Evolutionary conservation across 2,329 filamentous ascomycete genomes (phyloP), one percentile per base, ranked within the genome.

Genomic region (Seiridium unicorne): DNA sequence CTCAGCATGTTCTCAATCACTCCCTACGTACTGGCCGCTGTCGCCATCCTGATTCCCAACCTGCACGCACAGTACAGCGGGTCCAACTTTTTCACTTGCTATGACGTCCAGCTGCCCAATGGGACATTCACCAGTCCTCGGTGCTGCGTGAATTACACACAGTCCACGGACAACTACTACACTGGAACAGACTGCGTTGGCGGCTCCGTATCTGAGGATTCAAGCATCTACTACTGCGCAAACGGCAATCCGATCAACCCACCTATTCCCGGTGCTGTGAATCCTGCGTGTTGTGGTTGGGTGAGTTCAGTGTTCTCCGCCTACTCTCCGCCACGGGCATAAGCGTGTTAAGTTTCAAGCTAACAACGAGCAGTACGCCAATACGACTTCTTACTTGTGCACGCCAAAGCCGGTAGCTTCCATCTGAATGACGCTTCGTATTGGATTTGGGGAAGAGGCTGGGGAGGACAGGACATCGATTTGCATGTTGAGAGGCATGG

Each of bases 201-300:
- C 8, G 54, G 18, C n/a, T 57, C 7, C 9, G 32, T 36, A 2
- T 57, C 54, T 11, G 40, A 46, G 11, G 54, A 57, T 32, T 57
- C 54, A 42, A 46, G 40, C 13, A 57, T 57, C 8, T 47, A 34
- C 40, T 57, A 57, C 32, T 57, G 54, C 42, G 26, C 40, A 18
- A 57, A 57, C 10, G 54, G 54, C n/a, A 18, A 57, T n/a, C 54
- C 54, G 18, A 18, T 7, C 42, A 42, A 46, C 8, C 54, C 54
- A 9, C 11, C 13, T 8, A 57, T 57, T 8, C 40, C 54, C 9
- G 54, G 54, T 18, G 54, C 54, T 48, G 54, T 57, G 6, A 18
- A 32, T 18, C 54, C 54, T 9, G 54, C 13, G 3, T 57, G 54
- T 32, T 57, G 54, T n/a, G 54, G n/a, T 3, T 46, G 11, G 11